phyloP scores from a whole-genome alignment of 2,329 filamentous ascomycete species.

The Taxawa tesnikishii region DNA sequence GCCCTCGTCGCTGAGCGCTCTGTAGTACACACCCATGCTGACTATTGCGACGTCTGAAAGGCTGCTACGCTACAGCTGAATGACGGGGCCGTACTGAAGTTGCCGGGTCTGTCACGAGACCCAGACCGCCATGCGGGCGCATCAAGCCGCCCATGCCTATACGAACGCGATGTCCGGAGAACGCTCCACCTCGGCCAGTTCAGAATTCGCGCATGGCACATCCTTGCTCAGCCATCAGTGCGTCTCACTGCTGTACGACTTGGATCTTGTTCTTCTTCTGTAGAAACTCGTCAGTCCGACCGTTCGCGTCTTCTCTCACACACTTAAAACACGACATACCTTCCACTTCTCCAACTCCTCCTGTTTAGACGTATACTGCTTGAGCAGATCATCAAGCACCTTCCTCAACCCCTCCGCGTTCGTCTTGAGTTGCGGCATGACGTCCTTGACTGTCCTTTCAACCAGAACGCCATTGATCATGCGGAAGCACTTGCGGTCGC shows the following conservation, averaged over 20 bases:
- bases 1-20: no score
- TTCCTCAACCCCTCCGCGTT: constrained; percentile 91
- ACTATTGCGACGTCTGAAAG: no score
- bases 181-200: no score
- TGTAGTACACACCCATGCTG: no score
- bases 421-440: constrained; percentile 79
- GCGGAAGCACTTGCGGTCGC: constrained; percentile 91
- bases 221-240: no score
- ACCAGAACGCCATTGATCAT: constrained; percentile 96
- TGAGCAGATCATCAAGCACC: constrained; percentile 85
- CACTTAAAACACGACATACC: constrained; percentile 41
- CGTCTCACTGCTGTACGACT: constrained; percentile 60
- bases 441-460: constrained; percentile 86
- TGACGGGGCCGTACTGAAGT: no score
- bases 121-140: no score
- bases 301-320: constrained; percentile 4
- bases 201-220: no score
- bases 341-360: constrained; percentile 97
- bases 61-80: no score
- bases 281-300: constrained; percentile 9
- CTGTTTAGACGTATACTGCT: constrained; percentile 93
- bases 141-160: no score
- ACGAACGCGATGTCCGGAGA: no score
- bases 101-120: no score
- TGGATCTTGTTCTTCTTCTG: constrained; percentile 87